Base-by-base conservation (phyloP, 805 yeast species). In the Saccharomycopsis schoenii region DNA sequence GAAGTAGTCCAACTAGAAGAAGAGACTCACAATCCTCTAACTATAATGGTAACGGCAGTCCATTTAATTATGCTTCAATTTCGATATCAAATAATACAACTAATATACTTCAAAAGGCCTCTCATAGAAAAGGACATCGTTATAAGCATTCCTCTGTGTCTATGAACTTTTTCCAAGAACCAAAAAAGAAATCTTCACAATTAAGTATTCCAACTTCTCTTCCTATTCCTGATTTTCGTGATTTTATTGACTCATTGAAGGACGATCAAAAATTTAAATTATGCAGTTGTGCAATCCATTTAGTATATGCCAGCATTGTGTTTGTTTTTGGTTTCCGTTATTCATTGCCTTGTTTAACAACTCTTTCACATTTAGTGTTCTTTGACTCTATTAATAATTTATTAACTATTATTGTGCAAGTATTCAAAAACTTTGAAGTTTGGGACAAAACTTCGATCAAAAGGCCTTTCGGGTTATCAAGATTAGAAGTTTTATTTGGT, bases 81-180 rank as follows among this genome's bases (percentile, higher is more conserved):
- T 19, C 60, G 14, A 39, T 63, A 36, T 43, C 70, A 60, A 58
- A 67, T 17, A 63, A 68, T 15, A 47, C 29, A 4, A 67, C 67
- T 70, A 11, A 62, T 64, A 37, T 72, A 40, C 68, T 69, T 58
- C 68, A 71, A n/a, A 69, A 76, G 68, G 82, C 90, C 0, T 84
- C 88, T 0, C 89, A 84, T 67, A 84, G 99, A 77, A 84, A 92
- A 67, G 99, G 99, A 6, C 99, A 93, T 72, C 81, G 93, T 67
- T 93, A 93, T 71, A 93, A 93, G 71, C 98, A 93, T 72, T 91
- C 97, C 2, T 91, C 97, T 9, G 97, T 93, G 5, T 90, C 97
- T 4, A 88, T 93, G 94, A 92, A 93, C 71, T 80, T 93, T 70
- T 93, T 94, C 71, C 97, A 89, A 72, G 97, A 93, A 69, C 97